Evolutionary conservation across 345 rosid genomes (phyloP).

Genomic region (Gossypium turneri): DNA sequence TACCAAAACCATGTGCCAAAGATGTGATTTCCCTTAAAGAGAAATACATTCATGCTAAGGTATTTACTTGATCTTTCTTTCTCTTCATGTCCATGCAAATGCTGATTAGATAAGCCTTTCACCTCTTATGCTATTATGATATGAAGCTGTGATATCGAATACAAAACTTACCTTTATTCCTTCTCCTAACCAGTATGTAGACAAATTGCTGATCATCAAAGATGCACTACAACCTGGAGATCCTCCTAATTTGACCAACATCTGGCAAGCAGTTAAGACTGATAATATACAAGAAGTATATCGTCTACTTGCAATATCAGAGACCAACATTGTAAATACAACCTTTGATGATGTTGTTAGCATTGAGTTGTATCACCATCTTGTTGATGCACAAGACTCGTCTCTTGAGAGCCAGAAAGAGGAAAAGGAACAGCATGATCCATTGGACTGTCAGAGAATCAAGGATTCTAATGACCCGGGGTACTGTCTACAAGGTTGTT

Average conservation of each 20-base stretch:
- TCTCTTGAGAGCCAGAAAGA: slow-evolving; percentile 2
- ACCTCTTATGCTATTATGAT: background rate
- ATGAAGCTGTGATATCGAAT: background rate
- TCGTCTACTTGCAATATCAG: slow-evolving; percentile 51
- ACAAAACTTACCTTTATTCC: slow-evolving; percentile 15
- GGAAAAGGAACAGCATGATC: slow-evolving; percentile 40
- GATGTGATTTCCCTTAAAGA: slow-evolving; percentile 53
- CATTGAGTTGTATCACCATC: slow-evolving; percentile 35
- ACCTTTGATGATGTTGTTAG: slow-evolving; percentile 46
- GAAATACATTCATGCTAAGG: slow-evolving; percentile 78
- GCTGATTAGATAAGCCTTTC: slow-evolving; percentile 3
- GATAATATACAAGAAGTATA: slow-evolving; percentile 64
- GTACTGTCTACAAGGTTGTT: slow-evolving; percentile 75
- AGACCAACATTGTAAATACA: slow-evolving; percentile 44
- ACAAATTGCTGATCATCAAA: slow-evolving; percentile 50
- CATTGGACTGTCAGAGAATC: slow-evolving; percentile 55
- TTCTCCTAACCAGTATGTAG: slow-evolving; percentile 53
- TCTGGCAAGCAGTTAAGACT: slow-evolving; percentile 76
- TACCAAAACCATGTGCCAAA: slow-evolving; percentile 58
- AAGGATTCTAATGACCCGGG: slow-evolving; percentile 48
- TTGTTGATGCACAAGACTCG: slow-evolving; percentile 29
- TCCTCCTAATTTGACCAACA: slow-evolving; percentile 25
- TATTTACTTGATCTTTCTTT: slow-evolving; percentile 16
- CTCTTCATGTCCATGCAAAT: background rate
- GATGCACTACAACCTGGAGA: slow-evolving; percentile 28